These are phyloP conservation scores for Fusarium illudens DNA, from an alignment of 2,329 filamentous ascomycete species.

Conservation along the genomic window DNA sequence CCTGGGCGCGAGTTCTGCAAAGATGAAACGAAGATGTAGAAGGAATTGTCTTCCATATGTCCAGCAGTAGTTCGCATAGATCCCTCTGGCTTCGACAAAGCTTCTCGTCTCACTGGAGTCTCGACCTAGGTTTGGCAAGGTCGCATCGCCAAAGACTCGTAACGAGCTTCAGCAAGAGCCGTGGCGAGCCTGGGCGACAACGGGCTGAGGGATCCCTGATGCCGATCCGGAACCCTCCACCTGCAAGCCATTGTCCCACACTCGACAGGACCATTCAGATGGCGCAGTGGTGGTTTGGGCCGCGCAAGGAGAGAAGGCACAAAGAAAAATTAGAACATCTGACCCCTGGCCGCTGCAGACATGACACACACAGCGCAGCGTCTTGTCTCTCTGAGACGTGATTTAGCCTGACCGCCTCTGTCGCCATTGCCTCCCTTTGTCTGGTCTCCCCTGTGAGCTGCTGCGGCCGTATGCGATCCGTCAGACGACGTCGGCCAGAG, in stretches of 20 bases:
- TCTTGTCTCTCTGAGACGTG: slow-evolving; percentile 12
- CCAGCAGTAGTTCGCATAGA: not conserved
- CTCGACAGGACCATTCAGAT: slow-evolving; percentile 16
- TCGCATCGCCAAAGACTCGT: not conserved
- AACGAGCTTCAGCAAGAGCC: not conserved
- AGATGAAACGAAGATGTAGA: slow-evolving; percentile 17
- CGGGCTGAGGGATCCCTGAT: slow-evolving; percentile 21
- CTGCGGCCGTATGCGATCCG: not conserved
- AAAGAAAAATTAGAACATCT: slow-evolving; percentile 8
- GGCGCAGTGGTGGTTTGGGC: slow-evolving; percentile 24
- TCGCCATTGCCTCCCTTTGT: not conserved
- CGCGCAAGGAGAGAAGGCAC: slow-evolving; percentile 11
- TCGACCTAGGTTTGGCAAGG: not conserved
- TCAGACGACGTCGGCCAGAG: not conserved
- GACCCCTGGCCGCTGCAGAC: slow-evolving; percentile 21
- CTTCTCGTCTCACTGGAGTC: not conserved
- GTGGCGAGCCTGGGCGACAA: not conserved
- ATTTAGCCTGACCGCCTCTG: slow-evolving; percentile 5
- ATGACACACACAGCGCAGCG: slow-evolving; percentile 7
- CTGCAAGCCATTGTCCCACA: slow-evolving; percentile 18
- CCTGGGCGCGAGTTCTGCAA: not conserved
- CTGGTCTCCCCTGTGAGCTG: not conserved
- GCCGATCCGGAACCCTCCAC: slow-evolving; percentile 25
- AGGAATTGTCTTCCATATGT: not conserved
- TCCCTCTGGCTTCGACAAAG: not conserved